Evolutionary conservation across 352 stramenopile species (phyloP), one percentile per base, ranked within the genome.

Genomic region (Elongisporangium prolatum): DNA sequence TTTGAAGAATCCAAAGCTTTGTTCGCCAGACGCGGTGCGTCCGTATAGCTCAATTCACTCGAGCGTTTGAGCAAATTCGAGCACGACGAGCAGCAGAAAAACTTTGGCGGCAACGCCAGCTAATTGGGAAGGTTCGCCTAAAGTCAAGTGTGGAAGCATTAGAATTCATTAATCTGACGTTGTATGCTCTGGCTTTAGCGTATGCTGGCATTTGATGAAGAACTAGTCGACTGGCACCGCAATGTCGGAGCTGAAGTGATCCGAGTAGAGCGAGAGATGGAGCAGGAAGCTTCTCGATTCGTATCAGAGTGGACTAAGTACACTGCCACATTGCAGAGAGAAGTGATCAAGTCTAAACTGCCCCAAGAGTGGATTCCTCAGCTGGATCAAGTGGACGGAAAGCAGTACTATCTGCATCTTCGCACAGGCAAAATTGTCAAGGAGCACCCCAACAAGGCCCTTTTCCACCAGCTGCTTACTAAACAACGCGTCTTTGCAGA

Each of bases 291-390:
- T 2, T 10, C 52, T 10, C 62, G 68, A 0, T 67, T 75, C 52
- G 22, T 51, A 0, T 17, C 34, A 4, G 69, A 82, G 25, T 82
- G 69, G 72, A 50, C 34, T 10, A 64, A 62, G 18, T 82, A 82
- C 52, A 65, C 74, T 34, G 44, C 63, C n/a, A 65, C 63, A 56
- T 24, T 82, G 59, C 68, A 67, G 18, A 71, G 66, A 52, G 72
- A 82, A 24, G 69, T 82, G 0, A 44, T 77, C 14, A 69, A 67
- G 40, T 63, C 64, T 4, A 72, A 72, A 24, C 63, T 82, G 1
- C 44, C 62, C 14, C 16, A 56, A 0, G 69, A 79, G 61, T 82
- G 72, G 72, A 82, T 75, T 51, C 72, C 72, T 10, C 72, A 82
- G 54, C 56, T 75, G 24, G 68, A 82, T 13, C 56, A 52, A 21